Evolutionary conservation across 2,329 filamentous ascomycete genomes (phyloP), one percentile per base, ranked within the genome.

Genomic region (Neofusicoccum cordaticola): DNA sequence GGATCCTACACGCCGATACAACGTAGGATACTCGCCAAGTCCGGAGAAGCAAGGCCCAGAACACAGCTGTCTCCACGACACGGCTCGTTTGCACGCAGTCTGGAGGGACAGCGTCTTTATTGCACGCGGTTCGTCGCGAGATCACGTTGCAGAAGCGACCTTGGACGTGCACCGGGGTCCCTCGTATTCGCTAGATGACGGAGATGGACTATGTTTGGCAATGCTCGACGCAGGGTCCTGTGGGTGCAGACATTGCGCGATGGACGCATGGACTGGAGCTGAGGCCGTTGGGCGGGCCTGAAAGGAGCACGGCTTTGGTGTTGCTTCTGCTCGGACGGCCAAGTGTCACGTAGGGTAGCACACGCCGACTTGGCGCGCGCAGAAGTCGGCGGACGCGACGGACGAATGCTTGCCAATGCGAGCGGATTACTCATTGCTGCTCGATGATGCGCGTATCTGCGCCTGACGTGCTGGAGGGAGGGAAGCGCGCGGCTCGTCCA

Each of bases 1-100:
- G 17, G 56, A 60, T 60, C 56, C 56, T 60, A 60, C 56, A 22
- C 56, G 56, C 56, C 56, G 42, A 60, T 60, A 60, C 56, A 19
- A 60, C 56, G 42, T 60, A 47, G 56, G 41, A 31, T 31, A 19
- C 8, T n/a, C 53, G 37, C 22, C 22, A 44, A 45, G 51, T 58
- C 31, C 19, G 27, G 15, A 22, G 15, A 15, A 22, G 27, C 39
- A 35, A 17, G 56, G 41, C 6, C 56, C 56, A 60, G 56, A 60
- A 47, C 56, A 34, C 15, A 4, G 41, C 8, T 22, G 22, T 22
- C 15, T 6, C 5, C 15, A 58, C 9, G 7, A 44, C 3, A 35
- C 41, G 53, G 53, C 53, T 58, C 53, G 22, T 45, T 2, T 45
- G 17, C 17, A 31, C 19, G 22, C 39, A 13, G 52, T 17, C 7